phyloP scores from a whole-genome alignment of 2,329 filamentous ascomycete species.

The Madurella fahalii region DNA sequence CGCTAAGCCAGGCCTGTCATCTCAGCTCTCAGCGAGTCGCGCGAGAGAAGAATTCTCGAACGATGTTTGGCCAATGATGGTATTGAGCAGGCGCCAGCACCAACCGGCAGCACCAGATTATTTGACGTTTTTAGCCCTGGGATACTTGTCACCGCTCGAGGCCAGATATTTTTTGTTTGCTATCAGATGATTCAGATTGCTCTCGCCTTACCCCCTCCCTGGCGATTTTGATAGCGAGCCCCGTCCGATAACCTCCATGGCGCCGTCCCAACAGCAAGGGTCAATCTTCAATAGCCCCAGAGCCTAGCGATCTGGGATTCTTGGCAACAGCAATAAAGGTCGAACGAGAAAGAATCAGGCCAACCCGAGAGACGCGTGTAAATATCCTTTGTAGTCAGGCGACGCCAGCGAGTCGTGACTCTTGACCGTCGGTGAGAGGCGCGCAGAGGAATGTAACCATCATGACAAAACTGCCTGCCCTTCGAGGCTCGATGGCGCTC shows the following conservation, averaged over 20 bases:
- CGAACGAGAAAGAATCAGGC: not conserved
- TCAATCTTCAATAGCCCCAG: not conserved
- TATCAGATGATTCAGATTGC: too few species aligned
- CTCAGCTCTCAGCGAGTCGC: not conserved
- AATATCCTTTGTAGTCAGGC: not conserved
- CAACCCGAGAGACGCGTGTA: not conserved
- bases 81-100: not conserved
- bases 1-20: not conserved
- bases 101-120: not conserved
- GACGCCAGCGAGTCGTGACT: not conserved
- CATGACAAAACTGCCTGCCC: too few species aligned
- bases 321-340: not conserved
- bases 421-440: not conserved
- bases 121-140: not conserved
- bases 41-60: not conserved
- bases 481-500: too few species aligned
- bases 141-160: too few species aligned
- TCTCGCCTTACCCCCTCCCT: too few species aligned
- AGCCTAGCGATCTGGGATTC: not conserved
- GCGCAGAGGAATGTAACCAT: too few species aligned
- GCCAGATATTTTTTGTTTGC: too few species aligned
- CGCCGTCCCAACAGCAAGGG: not conserved
- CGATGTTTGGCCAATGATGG: not conserved
- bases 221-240: too few species aligned
- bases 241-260: too few species aligned